phyloP scores from a whole-genome alignment of 139 green algal genomes.

The Trebouxia sp. region DNA sequence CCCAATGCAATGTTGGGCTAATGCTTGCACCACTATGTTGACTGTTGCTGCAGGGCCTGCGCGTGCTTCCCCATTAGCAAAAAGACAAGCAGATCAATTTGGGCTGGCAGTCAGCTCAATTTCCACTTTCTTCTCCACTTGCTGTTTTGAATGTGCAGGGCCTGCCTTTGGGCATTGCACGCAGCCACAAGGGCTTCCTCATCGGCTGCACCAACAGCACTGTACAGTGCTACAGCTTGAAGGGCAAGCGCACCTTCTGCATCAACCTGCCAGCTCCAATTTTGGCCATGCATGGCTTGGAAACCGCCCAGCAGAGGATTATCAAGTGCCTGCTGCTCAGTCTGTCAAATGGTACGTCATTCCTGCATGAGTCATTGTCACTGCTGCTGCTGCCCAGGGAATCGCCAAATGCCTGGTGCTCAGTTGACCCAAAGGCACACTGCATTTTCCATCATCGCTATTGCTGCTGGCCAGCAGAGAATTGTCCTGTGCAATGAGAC shows the following conservation, averaged over 20 bases:
- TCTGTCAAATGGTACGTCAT: slow-evolving; percentile 58
- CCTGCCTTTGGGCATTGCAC: slow-evolving; percentile 7
- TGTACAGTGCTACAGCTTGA: slow-evolving; percentile 63
- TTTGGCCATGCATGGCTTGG: slow-evolving; percentile 58
- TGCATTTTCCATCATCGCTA: not conserved
- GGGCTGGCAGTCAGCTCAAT: too few species aligned
- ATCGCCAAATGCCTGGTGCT: too few species aligned
- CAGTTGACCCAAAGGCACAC: too few species aligned
- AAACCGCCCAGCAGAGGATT: slow-evolving; percentile 39
- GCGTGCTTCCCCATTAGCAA: too few species aligned
- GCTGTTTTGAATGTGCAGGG: not conserved
- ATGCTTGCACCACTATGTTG: too few species aligned
- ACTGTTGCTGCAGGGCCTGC: too few species aligned
- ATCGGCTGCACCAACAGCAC: slow-evolving; percentile 76
- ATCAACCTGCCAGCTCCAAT: slow-evolving; percentile 68
- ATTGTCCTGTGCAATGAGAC: too few species aligned
- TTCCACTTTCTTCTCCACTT: too few species aligned
- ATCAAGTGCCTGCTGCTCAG: slow-evolving; percentile 60
- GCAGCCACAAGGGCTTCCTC: slow-evolving; percentile 47
- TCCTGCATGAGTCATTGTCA: not conserved
- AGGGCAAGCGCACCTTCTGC: slow-evolving; percentile 65
- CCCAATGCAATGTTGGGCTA: too few species aligned
- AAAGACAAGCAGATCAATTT: too few species aligned
- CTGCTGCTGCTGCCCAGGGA: too few species aligned
- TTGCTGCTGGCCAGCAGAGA: not conserved